Evolutionary conservation across 1,284 basidiomycete species (phyloP).

Genomic region (Sphagnurus paluster): DNA sequence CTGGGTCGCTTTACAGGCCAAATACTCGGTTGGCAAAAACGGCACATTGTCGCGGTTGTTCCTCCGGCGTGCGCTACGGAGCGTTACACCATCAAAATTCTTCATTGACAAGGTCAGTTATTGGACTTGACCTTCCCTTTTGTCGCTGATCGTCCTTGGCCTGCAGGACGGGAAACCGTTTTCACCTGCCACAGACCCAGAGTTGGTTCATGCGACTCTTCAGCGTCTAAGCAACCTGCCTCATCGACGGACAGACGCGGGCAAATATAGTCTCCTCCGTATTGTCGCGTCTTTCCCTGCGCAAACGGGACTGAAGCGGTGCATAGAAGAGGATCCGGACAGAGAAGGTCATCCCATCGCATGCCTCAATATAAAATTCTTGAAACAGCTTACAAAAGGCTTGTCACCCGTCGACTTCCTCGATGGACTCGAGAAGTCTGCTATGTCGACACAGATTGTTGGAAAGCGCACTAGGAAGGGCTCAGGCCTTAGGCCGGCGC

Average conservation of each 20-base stretch:
- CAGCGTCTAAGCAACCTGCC: conserved; percentile 28
- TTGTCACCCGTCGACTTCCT: conserved; percentile 34
- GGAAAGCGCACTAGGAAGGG: conserved; percentile 24
- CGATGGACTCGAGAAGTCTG: conserved; percentile 26
- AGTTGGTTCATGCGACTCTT: conserved; percentile 27
- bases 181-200: conserved; percentile 29
- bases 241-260: conserved; percentile 30
- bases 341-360: conserved; percentile 36
- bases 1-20: conserved; percentile 43
- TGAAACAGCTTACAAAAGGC: conserved; percentile 34
- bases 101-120: conserved; percentile 35
- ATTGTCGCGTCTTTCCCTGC: conserved; percentile 40
- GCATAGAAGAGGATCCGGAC: conserved; percentile 34
- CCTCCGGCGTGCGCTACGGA: conserved; percentile 36
- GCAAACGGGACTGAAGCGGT: conserved; percentile 33
- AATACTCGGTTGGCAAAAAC: conserved; percentile 33
- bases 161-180: conserved; percentile 32
- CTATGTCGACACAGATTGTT: conserved; percentile 21
- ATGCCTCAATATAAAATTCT: conserved; percentile 34
- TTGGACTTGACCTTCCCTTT: neutral
- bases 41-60: conserved; percentile 27
- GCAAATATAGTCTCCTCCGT: conserved; percentile 36
- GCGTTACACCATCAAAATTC: conserved; percentile 37
- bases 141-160: neutral
- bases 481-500: conserved; percentile 10